Conservation (phyloP, 352 stramenopile species). For the Phytopythium kandeliae region DNA sequence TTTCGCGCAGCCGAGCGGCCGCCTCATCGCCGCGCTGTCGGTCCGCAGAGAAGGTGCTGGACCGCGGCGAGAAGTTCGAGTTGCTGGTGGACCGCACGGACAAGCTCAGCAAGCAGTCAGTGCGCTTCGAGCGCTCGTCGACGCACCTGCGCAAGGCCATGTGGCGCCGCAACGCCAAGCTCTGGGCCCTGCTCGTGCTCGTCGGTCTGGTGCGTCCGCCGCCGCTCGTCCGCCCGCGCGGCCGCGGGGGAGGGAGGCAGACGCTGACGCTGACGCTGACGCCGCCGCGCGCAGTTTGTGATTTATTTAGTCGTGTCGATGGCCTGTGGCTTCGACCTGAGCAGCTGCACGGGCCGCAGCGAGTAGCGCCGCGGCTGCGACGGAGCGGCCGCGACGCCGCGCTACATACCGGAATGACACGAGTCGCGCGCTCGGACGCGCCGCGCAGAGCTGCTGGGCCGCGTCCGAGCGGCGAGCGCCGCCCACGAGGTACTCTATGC, state of each 20-base stretch:
- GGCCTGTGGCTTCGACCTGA: conserved; percentile 84
- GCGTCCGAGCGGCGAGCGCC: too few relatives aligned
- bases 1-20: background rate
- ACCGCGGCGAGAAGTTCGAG: conserved; percentile 99
- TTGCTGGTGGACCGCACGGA: conserved; percentile 90
- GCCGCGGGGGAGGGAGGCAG: too few relatives aligned
- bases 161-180: conserved; percentile 87
- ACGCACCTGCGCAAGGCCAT: conserved; percentile 85
- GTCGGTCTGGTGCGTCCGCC: conserved; percentile 46
- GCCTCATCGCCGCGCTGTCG: background rate
- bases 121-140: conserved; percentile 94
- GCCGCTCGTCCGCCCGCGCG: too few relatives aligned
- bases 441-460: too few relatives aligned
- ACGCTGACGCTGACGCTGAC: background rate
- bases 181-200: conserved; percentile 73
- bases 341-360: conserved; percentile 60
- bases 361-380: conserved; percentile 4
- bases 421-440: too few relatives aligned
- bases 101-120: conserved; percentile 95
- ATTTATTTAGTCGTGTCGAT: conserved; percentile 85
- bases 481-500: too few relatives aligned
- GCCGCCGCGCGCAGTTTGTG: conserved; percentile 40
- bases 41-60: conserved; percentile 93
- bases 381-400: background rate
- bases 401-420: conserved; percentile 1